Base-by-base conservation (phyloP, 2,329 filamentous ascomycete species). In the Dryadomyces quercivorus region DNA sequence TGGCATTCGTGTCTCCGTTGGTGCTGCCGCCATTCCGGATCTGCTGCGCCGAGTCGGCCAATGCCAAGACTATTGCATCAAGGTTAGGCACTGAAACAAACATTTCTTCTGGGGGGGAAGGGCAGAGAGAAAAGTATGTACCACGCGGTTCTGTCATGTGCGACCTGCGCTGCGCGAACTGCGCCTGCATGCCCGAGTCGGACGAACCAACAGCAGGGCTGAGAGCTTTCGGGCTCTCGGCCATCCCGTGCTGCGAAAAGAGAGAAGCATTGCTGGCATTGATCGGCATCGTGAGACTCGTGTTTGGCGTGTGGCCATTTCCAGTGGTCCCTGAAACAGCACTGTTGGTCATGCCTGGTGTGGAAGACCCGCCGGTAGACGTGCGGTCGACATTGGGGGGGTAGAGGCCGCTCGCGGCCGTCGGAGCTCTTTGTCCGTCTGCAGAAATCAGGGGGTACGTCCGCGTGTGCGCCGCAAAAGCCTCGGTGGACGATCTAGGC, bases 141-240 rank as follows among this genome's bases (percentile, higher is more conserved):
- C 66, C 67, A 60, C 67, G 64, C 51, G 64, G 59, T 10, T 72
- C 73, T 21, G 67, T 66, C 47, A 69, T 62, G 56, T 80, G 78
- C 26, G 79, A 75, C 57, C 71, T 72, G 46, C 77, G 76, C 47
- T 83, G 78, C 40, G 75, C n/a, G 73, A 59, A 77, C 81, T 54
- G 50, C 81, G 78, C 31, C n/a, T 18, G 16, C 3, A 38, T 13
- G 6, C 31, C 18, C 40, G 21, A 12, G 9, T 56, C 52, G 12
- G 2, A 12, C 26, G 36, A 40, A 12, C 40, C 52, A 13, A 43
- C 53, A 1, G 59, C 62, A n/a, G 86, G 85, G 57, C 84, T 90
- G 44, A 95, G 73, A 4, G 90, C 85, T 64, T 91, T 94, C 0
- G 90, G 89, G 60, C 88, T 94, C 67, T 95, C 89, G 3, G 86